Base-by-base conservation (phyloP, 2,329 filamentous ascomycete genomes). In the Didymella pomorum region DNA sequence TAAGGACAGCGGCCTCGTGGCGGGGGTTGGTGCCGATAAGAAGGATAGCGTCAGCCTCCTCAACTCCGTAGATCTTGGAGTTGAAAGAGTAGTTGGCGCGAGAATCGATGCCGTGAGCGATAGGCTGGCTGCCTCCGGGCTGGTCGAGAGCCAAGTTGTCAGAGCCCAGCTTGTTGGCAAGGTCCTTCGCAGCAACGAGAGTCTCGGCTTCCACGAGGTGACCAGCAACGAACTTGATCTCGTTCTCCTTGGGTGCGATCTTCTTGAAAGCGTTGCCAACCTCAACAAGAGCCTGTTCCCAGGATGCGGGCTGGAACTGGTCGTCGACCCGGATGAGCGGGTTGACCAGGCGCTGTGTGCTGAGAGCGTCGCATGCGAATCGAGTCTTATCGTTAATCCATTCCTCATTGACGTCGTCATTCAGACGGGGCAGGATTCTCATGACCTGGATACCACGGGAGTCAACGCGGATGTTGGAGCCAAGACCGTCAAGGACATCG, bases 321-420 rank as follows among this genome's bases (percentile, higher is more conserved):
- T 93, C 90, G 59, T 96, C 90, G 57, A 89, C 88, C 68, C 93
- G 91, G 71, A 97, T 88, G 63, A 99, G 82, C 41, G 95, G 95
- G 66, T 94, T 95, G 33, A 95, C 98, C 56, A 99, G 84, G 74
- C 95, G 88, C 80, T 99, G 95, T 45, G 94, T 98, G 86, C 93
- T 96, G 66, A 99, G 84, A 48, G 95, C 95, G 77, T 99, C 95
- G 77, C 93, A 96, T 41, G 95, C 94, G 77, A 98, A 99, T 65
- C 95, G 88, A 39, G 92, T 89, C 85, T 98, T 99, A 83, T 99
- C 95, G 80, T 98, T 95, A 78, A 99, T 98, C 95, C 95, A 99
- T 80, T 99, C 95, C 82, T 99, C 95, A 79, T 99, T 99, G 71
- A 99, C 88, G 71, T 98, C 93, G 76, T 99, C 95, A 77, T 99